Percentiles rank a stretch among this genome's conserved stretches.
Evolutionary conservation across 148 eudicot species (phyloP).

Genomic region (Beta vulgaris): DNA sequence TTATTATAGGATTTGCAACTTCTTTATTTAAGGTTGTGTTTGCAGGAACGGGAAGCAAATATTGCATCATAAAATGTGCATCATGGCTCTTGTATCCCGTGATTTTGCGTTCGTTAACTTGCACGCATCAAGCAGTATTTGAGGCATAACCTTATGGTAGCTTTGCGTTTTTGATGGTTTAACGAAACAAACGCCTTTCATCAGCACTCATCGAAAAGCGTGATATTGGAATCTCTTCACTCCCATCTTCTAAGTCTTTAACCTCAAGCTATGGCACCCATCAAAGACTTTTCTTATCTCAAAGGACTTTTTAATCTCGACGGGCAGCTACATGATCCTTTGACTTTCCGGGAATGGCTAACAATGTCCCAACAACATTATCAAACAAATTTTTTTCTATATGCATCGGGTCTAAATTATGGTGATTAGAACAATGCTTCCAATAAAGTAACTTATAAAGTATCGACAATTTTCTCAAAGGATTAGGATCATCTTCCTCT

Average conservation of each 20-base stretch:
- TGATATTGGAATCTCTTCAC: neutral
- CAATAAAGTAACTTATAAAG: neutral
- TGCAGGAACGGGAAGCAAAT: neutral
- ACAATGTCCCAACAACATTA: neutral
- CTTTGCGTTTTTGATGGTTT: neutral
- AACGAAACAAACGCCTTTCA: neutral
- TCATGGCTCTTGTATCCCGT: neutral
- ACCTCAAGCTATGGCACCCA: neutral
- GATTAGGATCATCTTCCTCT: neutral
- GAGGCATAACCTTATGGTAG: constrained; percentile 11
- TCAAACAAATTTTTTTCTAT: neutral
- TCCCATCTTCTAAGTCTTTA: neutral
- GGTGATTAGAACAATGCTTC: neutral
- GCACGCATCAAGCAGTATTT: neutral
- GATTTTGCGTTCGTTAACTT: neutral
- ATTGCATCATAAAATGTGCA: constrained; percentile 1
- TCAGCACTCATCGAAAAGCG: neutral
- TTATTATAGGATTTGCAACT: neutral
- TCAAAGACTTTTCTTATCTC: no score
- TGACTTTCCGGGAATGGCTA: neutral
- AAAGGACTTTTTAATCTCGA: neutral
- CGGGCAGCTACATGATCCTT: neutral
- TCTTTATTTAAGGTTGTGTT: neutral
- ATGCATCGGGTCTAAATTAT: neutral
- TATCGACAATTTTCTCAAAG: neutral